These are phyloP conservation scores for Colletotrichum orbiculare DNA, from an alignment of 2,329 filamentous ascomycete genomes.

Conservation along the genomic window DNA sequence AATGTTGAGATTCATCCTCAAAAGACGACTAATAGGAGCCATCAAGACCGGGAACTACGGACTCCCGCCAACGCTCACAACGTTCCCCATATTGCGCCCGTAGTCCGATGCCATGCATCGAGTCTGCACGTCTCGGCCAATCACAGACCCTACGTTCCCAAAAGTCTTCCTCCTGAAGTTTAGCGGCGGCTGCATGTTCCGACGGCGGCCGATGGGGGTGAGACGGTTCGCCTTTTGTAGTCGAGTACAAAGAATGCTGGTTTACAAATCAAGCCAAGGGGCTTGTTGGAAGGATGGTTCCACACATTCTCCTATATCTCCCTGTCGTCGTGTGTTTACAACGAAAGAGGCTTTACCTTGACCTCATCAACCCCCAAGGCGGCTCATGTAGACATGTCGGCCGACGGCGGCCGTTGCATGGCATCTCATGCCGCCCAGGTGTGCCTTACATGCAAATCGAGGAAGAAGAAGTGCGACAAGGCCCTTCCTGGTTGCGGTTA, in stretches of 20 bases:
- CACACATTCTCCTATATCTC: not conserved
- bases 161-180: not conserved
- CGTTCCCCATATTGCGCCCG: no score
- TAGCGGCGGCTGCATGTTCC: constrained; percentile 19
- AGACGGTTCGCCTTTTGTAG: no score
- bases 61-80: no score
- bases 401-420: not conserved
- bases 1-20: no score
- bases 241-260: not conserved
- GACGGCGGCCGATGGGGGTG: constrained; percentile 1
- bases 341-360: no score
- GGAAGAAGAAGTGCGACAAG: constrained; percentile 36
- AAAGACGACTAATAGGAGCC: no score
- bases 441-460: constrained; percentile 31
- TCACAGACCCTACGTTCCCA: not conserved
- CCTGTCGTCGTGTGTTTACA: not conserved
- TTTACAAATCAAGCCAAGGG: constrained; percentile 14
- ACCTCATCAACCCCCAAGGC: not conserved
- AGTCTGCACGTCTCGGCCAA: not conserved
- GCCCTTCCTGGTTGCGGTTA: constrained; percentile 29
- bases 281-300: no score
- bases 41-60: no score
- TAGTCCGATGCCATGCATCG: not conserved
- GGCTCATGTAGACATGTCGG: not conserved
- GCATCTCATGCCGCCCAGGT: constrained; percentile 10